Evolutionary conservation across 768 basidiomycete species (phyloP).

Genomic region (Russula griseocarnosa): DNA sequence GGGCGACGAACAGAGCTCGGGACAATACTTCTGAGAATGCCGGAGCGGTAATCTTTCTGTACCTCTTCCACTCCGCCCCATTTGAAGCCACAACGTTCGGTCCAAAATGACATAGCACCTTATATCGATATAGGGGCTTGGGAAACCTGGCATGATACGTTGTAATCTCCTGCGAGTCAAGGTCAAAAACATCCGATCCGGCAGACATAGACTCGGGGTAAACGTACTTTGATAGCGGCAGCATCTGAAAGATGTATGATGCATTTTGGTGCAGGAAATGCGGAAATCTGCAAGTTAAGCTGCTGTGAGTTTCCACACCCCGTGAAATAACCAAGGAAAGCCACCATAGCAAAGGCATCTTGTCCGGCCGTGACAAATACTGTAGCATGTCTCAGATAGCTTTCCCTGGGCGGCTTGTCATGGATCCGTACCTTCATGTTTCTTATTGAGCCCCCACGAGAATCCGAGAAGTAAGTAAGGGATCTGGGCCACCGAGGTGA

Average conservation of each 20-base stretch:
- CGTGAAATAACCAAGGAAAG: not conserved
- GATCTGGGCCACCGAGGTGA: not conserved
- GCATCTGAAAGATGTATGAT: constrained; percentile 19
- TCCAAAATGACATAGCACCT: too few species aligned
- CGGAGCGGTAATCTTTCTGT: too few species aligned
- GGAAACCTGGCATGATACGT: too few species aligned
- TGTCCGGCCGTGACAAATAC: constrained; percentile 18
- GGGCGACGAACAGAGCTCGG: not conserved
- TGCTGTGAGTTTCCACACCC: not conserved
- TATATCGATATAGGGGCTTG: too few species aligned
- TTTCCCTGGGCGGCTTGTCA: not conserved
- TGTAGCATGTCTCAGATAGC: not conserved
- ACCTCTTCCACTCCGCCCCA: too few species aligned
- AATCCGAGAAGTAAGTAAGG: not conserved
- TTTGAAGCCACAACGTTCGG: too few species aligned
- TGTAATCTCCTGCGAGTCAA: too few species aligned
- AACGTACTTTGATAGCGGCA: constrained; percentile 18
- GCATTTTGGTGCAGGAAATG: not conserved
- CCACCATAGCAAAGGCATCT: constrained; percentile 11
- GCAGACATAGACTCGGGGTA: too few species aligned
- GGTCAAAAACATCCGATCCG: not conserved
- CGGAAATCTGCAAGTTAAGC: not conserved
- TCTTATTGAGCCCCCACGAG: not conserved
- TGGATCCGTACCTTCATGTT: constrained; percentile 2
- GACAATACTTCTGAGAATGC: constrained; percentile 7